Conservation (phyloP, 2,329 filamentous ascomycete species). For the Pseudonectria foliicola region DNA sequence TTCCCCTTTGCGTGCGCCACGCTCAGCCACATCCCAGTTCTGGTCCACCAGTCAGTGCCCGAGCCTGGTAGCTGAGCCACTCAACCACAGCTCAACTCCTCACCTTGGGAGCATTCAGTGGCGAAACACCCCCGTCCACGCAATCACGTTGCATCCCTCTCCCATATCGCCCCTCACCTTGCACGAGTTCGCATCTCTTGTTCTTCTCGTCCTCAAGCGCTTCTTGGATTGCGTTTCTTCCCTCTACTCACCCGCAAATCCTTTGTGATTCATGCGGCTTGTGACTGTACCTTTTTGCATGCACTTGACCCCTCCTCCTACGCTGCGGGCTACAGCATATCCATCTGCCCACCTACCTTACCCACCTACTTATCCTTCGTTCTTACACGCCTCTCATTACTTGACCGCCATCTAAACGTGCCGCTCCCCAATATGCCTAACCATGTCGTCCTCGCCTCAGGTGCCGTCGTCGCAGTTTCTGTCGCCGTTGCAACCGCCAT, state of each 20-base stretch:
- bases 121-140: constrained; percentile 1
- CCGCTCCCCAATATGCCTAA: constrained; percentile 43
- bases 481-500: constrained; percentile 52
- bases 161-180: background rate
- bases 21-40: no score
- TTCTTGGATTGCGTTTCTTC: background rate
- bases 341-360: no score
- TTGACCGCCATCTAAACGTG: no score
- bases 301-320: no score
- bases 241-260: background rate
- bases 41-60: no score
- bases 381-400: no score
- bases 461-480: constrained; percentile 50
- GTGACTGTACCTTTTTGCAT: no score
- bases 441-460: constrained; percentile 47
- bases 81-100: background rate
- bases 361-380: background rate
- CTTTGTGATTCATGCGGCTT: no score
- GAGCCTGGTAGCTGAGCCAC: background rate
- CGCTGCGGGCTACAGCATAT: no score
- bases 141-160: background rate
- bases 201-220: background rate
- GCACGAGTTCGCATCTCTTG: background rate
- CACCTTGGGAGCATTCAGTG: background rate
- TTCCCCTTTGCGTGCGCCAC: no score